These are phyloP conservation scores for Geotrichum cucujoidarum DNA, from an alignment of 1,139 yeast genomes.

Conservation along the genomic window DNA sequence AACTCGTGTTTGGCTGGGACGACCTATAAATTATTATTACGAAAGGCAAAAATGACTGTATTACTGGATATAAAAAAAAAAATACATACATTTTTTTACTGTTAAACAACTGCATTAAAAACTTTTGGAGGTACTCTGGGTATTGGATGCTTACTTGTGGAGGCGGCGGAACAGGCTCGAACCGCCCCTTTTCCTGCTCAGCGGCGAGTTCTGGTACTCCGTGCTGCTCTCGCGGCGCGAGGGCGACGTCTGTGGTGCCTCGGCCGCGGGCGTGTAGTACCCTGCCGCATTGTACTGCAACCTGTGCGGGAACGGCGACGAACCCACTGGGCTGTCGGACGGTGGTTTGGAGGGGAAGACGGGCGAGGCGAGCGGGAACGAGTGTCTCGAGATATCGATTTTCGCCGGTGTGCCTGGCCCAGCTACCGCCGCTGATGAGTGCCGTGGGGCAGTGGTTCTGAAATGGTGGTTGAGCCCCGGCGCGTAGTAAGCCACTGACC, in stretches of 20 bases:
- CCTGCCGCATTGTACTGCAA: slow-evolving; percentile 18
- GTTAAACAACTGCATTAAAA: no score
- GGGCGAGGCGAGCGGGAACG: slow-evolving; percentile 18
- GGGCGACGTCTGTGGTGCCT: not conserved
- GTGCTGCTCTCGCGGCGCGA: not conserved
- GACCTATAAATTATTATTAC: slow-evolving; percentile 43
- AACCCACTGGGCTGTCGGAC: slow-evolving; percentile 7
- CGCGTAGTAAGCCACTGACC: slow-evolving; percentile 40
- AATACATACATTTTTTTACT: not conserved
- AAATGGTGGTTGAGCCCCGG: slow-evolving; percentile 41
- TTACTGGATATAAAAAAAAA: no score
- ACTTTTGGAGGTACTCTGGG: not conserved
- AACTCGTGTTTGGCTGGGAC: slow-evolving; percentile 52
- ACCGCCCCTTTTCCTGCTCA: slow-evolving; percentile 2
- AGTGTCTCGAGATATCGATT: slow-evolving; percentile 11
- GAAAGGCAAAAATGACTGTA: no score
- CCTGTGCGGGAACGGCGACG: slow-evolving; percentile 5
- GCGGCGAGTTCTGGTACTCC: not conserved
- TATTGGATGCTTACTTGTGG: slow-evolving; percentile 1
- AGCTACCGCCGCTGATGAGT: slow-evolving; percentile 7
- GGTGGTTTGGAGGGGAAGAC: slow-evolving; percentile 16
- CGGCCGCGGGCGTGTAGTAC: slow-evolving; percentile 15
- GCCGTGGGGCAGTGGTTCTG: slow-evolving; percentile 44
- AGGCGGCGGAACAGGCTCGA: slow-evolving; percentile 7
- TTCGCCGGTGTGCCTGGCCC: slow-evolving; percentile 8